Evolutionary conservation across 2,329 filamentous ascomycete genomes (phyloP), one percentile per base, ranked within the genome.

Genomic region (Xylariaceae sp.): DNA sequence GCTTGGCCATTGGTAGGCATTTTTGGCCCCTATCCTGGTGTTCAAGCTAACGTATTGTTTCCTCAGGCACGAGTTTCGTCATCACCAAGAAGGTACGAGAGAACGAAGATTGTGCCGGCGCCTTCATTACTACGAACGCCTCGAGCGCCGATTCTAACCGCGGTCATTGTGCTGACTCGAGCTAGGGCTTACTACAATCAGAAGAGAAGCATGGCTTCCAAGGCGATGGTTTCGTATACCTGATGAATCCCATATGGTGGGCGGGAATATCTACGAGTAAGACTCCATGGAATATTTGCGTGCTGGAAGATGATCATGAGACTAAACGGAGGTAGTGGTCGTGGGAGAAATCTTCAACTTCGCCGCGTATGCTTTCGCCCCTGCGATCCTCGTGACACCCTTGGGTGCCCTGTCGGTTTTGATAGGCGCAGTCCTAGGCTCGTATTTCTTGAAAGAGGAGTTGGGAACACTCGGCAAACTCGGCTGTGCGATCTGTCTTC

Each of bases 181-280:
- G 57, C 37, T 68, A 93, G 88, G 93, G 93, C 66, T 82, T 99
- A 68, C 91, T 92, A 74, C 89, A 96, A 75, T 90, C 92, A 64
- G 90, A 90, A 72, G 88, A 96, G 76, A 84, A 86, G 69, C 92
- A 97, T 77, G 95, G 94, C 52, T 99, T 97, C 72, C 92, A 97
- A 73, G 94, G 95, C 68, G 94, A 97, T 69, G 94, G 94, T 59
- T 99, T 90, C 74, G 88, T 91, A 72, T 99, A 99, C 75, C 76
- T 99, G 59, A 90, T 88, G 73, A 97, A 90, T 73, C 92, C 93
- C n/a, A 81, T 93, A 69, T 99, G 94, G 94, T 99, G 94, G 94
- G 90, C 85, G 60, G 94, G 94, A 66, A 97, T 97, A 67, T 78
- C 88, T 66, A 95, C 92, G 71, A 85, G 91, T 96, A 82, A 75